A percentile compares a stretch with the other conserved stretches of the same genome.
These are phyloP conservation scores for Thermochaetoides thermophila DNA, from an alignment of 495 filamentous ascomycete species.

Conservation along the genomic window DNA sequence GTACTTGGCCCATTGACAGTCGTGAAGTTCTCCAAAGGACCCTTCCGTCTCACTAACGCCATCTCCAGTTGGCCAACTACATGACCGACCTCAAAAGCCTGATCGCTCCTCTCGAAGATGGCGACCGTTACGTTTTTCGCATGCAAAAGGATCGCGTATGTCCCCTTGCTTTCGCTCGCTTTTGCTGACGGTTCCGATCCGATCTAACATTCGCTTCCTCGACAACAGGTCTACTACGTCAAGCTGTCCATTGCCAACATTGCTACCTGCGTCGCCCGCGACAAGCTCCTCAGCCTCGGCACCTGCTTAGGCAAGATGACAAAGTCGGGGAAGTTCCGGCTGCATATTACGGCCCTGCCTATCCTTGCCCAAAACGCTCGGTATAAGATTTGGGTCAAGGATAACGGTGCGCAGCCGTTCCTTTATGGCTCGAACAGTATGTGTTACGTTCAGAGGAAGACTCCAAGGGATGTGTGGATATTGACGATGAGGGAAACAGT, in stretches of 20 bases:
- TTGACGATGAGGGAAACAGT: conserved; percentile 33
- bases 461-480: no score
- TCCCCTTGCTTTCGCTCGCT: conserved; percentile 5
- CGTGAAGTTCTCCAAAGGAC: no score
- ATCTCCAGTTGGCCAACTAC: conserved; percentile 21
- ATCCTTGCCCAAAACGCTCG: conserved; percentile 78
- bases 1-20: no score
- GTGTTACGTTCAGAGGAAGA: no score
- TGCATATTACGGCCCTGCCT: conserved; percentile 73
- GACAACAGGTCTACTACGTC: conserved; percentile 84
- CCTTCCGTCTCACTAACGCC: no score
- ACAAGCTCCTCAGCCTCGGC: conserved; percentile 68
- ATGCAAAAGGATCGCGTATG: conserved; percentile 40
- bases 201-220: no score
- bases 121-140: conserved; percentile 74
- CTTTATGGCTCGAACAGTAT: conserved; percentile 46
- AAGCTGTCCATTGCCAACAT: conserved; percentile 75
- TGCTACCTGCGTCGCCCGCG: conserved; percentile 67
- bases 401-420: conserved; percentile 91
- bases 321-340: conserved; percentile 78
- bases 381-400: conserved; percentile 89
- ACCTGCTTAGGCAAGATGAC: conserved; percentile 79
- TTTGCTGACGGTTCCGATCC: neutral
- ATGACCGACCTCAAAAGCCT: conserved; percentile 48
- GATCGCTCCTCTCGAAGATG: conserved; percentile 55